Evolutionary conservation across 1,139 yeast species (phyloP).

Genomic region (Hyphopichia buzzinii): DNA sequence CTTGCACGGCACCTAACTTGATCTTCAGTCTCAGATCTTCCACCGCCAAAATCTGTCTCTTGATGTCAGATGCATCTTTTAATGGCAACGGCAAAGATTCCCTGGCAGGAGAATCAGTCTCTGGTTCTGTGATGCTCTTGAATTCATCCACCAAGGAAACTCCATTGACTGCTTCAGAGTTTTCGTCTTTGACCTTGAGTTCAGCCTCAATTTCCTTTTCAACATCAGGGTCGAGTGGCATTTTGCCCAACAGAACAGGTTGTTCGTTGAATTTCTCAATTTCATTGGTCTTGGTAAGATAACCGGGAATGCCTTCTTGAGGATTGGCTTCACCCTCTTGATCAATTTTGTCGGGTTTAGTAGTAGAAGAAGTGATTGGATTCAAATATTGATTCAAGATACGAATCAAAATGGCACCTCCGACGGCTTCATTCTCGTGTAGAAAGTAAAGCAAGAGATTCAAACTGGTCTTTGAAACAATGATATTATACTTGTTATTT

Average conservation of each 20-base stretch:
- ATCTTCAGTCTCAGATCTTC: constrained; percentile 81
- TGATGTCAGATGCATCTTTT: constrained; percentile 75
- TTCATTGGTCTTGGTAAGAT: constrained; percentile 46
- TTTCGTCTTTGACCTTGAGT: constrained; percentile 72
- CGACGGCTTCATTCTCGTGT: constrained; percentile 89
- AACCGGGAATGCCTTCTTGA: constrained; percentile 65
- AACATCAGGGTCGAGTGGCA: constrained; percentile 85
- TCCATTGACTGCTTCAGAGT: constrained; percentile 35
- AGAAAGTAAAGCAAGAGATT: constrained; percentile 81
- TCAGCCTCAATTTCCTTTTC: constrained; percentile 83
- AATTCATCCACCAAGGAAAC: constrained; percentile 49
- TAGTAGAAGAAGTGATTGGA: constrained; percentile 54
- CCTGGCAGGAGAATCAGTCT: constrained; percentile 67
- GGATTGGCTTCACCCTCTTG: constrained; percentile 51
- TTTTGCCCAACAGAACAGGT: constrained; percentile 74
- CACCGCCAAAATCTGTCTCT: constrained; percentile 71
- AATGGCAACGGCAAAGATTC: constrained; percentile 84
- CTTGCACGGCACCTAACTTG: constrained; percentile 59
- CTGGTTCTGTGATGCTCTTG: constrained; percentile 46
- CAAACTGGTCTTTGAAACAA: constrained; percentile 80
- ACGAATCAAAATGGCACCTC: constrained; percentile 85
- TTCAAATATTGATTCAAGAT: constrained; percentile 83
- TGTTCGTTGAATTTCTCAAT: constrained; percentile 64
- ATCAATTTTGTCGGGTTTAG: constrained; percentile 43
- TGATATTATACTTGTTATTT: constrained; percentile 68